phyloP scores from a whole-genome alignment of 2,329 filamentous ascomycete genomes.

The Sporothrix dimorphospora region DNA sequence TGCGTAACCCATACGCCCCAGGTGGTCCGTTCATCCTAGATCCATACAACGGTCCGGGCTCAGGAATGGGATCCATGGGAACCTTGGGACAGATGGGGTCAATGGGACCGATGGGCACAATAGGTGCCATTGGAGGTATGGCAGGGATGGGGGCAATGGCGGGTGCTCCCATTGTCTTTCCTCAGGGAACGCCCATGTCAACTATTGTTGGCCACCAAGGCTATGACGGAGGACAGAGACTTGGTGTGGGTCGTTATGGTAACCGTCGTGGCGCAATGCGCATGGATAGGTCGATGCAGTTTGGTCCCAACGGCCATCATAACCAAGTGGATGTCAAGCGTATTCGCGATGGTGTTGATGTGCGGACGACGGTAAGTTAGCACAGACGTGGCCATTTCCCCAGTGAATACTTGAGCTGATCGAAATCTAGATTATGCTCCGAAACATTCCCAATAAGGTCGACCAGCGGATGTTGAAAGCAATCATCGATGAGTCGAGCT shows the following conservation, averaged over 20 bases:
- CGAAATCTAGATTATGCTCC: conserved; percentile 75
- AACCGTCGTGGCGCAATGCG: conserved; percentile 54
- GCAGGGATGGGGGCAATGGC: conserved; percentile 38
- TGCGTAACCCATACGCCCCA: conserved; percentile 40
- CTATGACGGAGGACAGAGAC: conserved; percentile 48
- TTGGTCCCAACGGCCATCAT: conserved; percentile 56
- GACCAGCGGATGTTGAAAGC: conserved; percentile 75
- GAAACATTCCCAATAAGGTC: conserved; percentile 92
- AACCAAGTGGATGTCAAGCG: conserved; percentile 64
- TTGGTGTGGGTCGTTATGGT: conserved; percentile 44
- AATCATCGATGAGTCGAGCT: conserved; percentile 76
- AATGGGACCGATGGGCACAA: neutral
- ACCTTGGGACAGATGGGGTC: neutral
- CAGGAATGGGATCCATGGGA: conserved; percentile 53
- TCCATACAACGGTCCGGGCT: conserved; percentile 39
- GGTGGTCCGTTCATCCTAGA: conserved; percentile 43
- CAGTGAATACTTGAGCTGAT: conserved; percentile 4
- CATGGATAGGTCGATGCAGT: conserved; percentile 51
- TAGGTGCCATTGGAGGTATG: conserved; percentile 1
- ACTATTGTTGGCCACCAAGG: conserved; percentile 31
- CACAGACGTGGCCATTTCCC: neutral
- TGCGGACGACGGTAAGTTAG: conserved; percentile 70
- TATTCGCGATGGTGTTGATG: conserved; percentile 69
- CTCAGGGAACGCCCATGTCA: conserved; percentile 14
- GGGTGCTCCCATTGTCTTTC: conserved; percentile 29